These are phyloP conservation scores for Metarhizium sp. DNA, from an alignment of 2,329 filamentous ascomycete species.

Conservation along the genomic window DNA sequence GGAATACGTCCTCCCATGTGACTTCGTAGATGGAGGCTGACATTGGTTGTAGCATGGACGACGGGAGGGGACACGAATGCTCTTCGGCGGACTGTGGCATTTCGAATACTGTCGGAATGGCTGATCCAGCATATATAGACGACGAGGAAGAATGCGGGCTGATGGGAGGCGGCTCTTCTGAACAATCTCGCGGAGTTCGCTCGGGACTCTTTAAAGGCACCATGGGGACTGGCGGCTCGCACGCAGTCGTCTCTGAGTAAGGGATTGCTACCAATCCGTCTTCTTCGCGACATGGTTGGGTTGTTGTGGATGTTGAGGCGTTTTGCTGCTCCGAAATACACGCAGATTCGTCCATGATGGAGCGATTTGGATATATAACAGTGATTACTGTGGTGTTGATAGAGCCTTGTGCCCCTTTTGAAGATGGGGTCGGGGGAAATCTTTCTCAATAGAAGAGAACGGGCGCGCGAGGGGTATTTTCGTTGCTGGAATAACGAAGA, in stretches of 20 bases:
- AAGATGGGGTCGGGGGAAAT: background rate
- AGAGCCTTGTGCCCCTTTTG: background rate
- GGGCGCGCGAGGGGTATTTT: background rate
- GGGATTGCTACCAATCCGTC: background rate
- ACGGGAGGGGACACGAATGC: background rate
- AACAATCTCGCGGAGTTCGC: background rate
- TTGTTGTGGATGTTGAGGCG: background rate
- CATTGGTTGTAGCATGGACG: background rate
- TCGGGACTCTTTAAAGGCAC: background rate
- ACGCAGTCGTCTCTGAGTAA: background rate
- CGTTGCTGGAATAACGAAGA: background rate
- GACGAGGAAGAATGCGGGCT: background rate
- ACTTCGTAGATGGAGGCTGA: background rate
- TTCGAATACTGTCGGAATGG: background rate
- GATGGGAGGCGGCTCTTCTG: background rate
- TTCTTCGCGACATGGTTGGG: background rate
- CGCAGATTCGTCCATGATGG: background rate
- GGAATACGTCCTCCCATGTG: background rate
- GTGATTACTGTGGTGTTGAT: background rate
- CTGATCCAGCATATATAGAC: background rate
- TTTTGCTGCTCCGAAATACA: background rate
- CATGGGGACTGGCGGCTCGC: background rate
- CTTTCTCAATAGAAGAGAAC: background rate
- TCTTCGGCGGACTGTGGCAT: background rate
- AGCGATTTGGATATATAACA: background rate